Conservation (phyloP, 2,329 filamentous ascomycete species). For the Alternaria triticina region DNA sequence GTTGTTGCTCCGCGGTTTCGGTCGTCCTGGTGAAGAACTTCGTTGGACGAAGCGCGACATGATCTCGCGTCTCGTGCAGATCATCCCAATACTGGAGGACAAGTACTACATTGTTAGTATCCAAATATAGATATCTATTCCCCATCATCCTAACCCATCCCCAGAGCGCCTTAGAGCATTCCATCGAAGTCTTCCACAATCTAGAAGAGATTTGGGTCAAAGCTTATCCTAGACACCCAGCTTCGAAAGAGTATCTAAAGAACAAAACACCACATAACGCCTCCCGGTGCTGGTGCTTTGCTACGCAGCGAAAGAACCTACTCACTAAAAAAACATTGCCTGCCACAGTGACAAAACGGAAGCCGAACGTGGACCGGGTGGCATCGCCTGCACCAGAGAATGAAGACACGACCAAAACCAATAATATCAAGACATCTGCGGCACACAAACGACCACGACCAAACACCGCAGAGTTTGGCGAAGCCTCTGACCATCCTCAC, state of each 20-base stretch:
- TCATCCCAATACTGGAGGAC: not conserved
- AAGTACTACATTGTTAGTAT: not conserved
- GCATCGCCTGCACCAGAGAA: too few species aligned
- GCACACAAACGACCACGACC: not conserved
- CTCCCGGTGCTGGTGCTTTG: not conserved
- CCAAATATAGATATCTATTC: accelerated
- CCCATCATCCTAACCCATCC: not conserved
- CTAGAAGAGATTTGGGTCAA: not conserved
- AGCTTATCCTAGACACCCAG: not conserved
- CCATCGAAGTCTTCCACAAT: not conserved
- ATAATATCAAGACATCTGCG: too few species aligned
- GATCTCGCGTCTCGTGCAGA: not conserved
- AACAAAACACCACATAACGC: not conserved
- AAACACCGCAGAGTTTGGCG: not conserved
- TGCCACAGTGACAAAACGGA: not conserved
- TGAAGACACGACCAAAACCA: too few species aligned
- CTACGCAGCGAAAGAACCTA: not conserved
- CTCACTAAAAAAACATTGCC: not conserved
- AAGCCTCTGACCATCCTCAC: not conserved
- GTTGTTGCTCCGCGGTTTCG: not conserved
- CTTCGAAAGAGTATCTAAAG: not conserved
- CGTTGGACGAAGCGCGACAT: not conserved
- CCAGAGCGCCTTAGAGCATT: not conserved
- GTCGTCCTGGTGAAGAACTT: not conserved
- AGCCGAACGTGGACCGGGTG: too few species aligned